Evolutionary conservation across 2,329 filamentous ascomycete species (phyloP), one percentile per base, ranked within the genome.

Genomic region (Trichoderma hamatum): DNA sequence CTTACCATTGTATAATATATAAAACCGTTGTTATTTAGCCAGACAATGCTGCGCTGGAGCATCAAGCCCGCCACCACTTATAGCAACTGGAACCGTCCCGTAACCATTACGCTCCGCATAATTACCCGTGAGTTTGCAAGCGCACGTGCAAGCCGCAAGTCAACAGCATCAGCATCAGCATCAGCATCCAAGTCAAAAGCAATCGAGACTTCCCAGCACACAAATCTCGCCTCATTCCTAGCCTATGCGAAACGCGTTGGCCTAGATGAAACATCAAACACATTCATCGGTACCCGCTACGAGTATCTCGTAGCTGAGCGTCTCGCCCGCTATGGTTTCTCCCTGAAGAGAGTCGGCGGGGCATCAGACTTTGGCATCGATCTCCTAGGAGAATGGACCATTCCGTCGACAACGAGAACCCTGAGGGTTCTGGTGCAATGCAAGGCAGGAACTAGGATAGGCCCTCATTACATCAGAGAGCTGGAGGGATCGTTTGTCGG

Each of bases 401-500:
- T 92, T 0, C 88, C 77, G 0, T 72, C 73, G 3, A 71, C 74
- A 2, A 28, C 70, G 10, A 72, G 75, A 1, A 78, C 82, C 1
- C 73, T 89, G 39, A 82, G 80, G 59, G 81, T 87, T 7, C 74
- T 89, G 16, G 70, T 86, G 1, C 92, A 95, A 77, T 95, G 92
- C 83, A 96, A 95, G 78, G 86, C 84, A 1, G 82, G 85, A 16
- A 76, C 81, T 21, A 82, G 82, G 56, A 78, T 83, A 14, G 83
- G 87, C 0, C 92, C 92, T 0, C 80, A 84, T 36, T 81, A 88
- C 58, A 80, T 93, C 10, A 86, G 92, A n/a, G 92, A 95, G 80
- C 84, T 95, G 3, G 92, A 93, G 76, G 95, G 95, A 3, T 88
- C 93, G 0, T 91, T 96, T 75, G 84, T 85, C 1, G 89, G 89